Conservation (phyloP, 2,329 filamentous ascomycete species). For the Pseudogymnoascus sp. region DNA sequence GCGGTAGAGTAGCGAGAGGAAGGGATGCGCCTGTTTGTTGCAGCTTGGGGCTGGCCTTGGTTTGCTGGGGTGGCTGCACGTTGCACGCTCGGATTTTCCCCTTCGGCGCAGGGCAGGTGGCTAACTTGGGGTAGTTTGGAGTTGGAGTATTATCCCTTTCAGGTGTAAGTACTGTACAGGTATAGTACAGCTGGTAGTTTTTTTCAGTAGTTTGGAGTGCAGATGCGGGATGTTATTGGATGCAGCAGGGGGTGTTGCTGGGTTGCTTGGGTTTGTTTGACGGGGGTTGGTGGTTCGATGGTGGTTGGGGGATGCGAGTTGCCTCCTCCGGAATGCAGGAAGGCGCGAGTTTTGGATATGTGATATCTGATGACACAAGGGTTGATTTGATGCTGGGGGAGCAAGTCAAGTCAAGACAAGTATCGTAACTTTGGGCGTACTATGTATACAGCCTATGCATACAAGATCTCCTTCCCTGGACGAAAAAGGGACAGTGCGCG, state of each 20-base stretch:
- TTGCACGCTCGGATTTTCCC: constrained; percentile 8
- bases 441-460: constrained; percentile 1
- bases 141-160: background rate
- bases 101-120: background rate
- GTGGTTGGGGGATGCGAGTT: constrained; percentile 4
- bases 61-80: constrained; percentile 6
- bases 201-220: background rate
- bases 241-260: background rate
- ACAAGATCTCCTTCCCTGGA: constrained; percentile 5
- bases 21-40: constrained; percentile 5
- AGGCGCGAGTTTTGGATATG: background rate
- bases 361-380: background rate
- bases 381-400: background rate
- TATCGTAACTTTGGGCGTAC: background rate
- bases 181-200: background rate
- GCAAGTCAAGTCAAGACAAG: background rate
- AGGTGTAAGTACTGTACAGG: background rate
- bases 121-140: background rate
- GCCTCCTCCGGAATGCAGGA: constrained; percentile 2
- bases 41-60: background rate
- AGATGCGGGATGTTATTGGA: constrained; percentile 5
- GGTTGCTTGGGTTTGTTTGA: background rate
- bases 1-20: background rate
- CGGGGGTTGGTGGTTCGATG: background rate
- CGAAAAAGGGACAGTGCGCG: constrained; percentile 6